Base-by-base conservation (phyloP, 257 asterid species). In the Cruciata laevipes region DNA sequence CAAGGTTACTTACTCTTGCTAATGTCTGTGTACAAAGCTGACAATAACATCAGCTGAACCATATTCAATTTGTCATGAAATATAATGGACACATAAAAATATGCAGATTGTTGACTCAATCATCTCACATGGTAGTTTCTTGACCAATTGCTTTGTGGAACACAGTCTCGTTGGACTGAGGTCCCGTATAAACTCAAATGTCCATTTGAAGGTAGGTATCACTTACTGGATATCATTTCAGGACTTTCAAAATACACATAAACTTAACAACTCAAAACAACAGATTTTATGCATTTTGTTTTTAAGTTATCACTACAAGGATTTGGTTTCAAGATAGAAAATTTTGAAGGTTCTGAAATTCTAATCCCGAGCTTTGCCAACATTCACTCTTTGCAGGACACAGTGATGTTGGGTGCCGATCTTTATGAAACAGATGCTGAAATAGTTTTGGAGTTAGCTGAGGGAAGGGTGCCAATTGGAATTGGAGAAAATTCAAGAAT, bases 351-450 rank as follows among this genome's bases (percentile, higher is more conserved):
- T 66, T 67, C 7, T 30, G 32, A 7, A 67, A 30, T 18, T 20
- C 30, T 62, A 20, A 31, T n/a, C 3, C 20, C 20, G 21, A 42
- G 37, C n/a, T n/a, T 18, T 44, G 56, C 11, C 16, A 58, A 24
- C 21, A 44, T 68, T 11, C 47, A 55, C 63, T 61, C 49, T 30
- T 49, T 77, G 77, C 80, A 89, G 98, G 98, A 92, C 76, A 86
- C 95, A 4, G 97, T 89, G 76, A 89, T 92, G 98, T 90, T 92
- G 49, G 97, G 97, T 23, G 98, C 97, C 62, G 98, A 89, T 83
- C 83, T 66, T 79, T 93, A 88, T 47, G 97, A 93, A 90, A 90
- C 97, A 40, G 95, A 86, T 64, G 81, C 84, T 9, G 98, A 93
- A 81, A 68, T 86, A 59, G 87, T 84, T 52, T 83, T 73, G 27